Conservation (phyloP, 441 rosid genomes). For the Kokia cookei region DNA sequence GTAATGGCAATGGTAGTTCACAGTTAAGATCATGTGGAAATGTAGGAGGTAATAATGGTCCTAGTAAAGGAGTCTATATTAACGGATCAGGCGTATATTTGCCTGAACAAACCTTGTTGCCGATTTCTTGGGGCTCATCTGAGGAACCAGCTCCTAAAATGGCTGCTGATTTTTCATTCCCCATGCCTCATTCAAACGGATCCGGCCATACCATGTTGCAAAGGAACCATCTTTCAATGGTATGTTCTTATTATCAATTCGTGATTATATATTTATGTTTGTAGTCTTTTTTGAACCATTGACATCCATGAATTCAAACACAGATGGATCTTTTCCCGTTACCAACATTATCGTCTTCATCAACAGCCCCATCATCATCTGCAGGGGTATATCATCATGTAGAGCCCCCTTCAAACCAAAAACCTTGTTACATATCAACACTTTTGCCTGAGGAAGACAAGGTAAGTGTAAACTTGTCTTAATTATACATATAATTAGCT, state of each 20-base stretch:
- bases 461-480: slow-evolving; percentile 18
- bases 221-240: slow-evolving; percentile 30
- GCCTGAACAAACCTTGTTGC: slow-evolving; percentile 21
- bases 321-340: slow-evolving; percentile 37
- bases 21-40: not conserved
- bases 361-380: slow-evolving; percentile 16
- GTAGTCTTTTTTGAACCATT: not conserved
- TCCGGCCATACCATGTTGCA: slow-evolving; percentile 29
- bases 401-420: slow-evolving; percentile 71
- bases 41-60: not conserved
- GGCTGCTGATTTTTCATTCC: slow-evolving; percentile 27
- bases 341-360: slow-evolving; percentile 8
- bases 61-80: slow-evolving; percentile 7
- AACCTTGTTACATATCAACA: slow-evolving; percentile 15
- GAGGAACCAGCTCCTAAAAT: slow-evolving; percentile 16
- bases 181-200: slow-evolving; percentile 11
- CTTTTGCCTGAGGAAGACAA: slow-evolving; percentile 35
- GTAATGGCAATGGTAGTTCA: not conserved
- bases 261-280: not conserved
- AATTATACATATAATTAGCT: not conserved
- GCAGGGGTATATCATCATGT: slow-evolving; percentile 30
- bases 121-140: slow-evolving; percentile 18
- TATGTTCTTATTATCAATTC: not conserved
- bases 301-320: slow-evolving; percentile 1
- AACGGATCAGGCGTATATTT: slow-evolving; percentile 19